Percentiles rank a stretch among this genome's conserved stretches.
Evolutionary conservation across 2,329 filamentous ascomycete genomes (phyloP).

Genomic region (Aspergillus viridinutans): DNA sequence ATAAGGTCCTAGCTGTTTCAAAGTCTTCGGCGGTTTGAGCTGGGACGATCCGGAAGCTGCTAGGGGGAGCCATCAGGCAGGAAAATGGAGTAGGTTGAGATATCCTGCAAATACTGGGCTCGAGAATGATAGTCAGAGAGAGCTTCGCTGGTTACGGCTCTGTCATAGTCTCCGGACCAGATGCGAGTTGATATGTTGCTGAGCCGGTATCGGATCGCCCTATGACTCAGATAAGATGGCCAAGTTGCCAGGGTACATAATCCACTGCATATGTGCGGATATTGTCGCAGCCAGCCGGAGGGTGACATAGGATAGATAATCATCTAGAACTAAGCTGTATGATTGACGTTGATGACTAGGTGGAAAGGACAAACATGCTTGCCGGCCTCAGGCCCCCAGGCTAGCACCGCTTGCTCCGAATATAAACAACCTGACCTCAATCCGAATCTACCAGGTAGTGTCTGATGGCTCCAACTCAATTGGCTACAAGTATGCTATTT

Average conservation of each 20-base stretch:
- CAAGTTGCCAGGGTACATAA: not conserved
- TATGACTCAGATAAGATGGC: not conserved
- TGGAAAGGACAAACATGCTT: not conserved
- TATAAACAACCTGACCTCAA: not conserved
- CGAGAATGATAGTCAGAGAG: not conserved
- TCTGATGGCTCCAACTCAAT: not conserved
- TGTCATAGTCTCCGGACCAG: not conserved
- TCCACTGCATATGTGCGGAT: not conserved
- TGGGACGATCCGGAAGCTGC: conserved; percentile 25
- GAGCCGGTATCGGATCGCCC: not conserved
- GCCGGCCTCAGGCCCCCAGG: not conserved
- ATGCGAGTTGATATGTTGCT: not conserved
- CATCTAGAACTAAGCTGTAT: not conserved
- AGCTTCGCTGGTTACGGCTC: not conserved
- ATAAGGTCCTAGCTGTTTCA: conserved; percentile 38
- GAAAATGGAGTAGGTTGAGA: not conserved
- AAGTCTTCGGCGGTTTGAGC: conserved; percentile 44
- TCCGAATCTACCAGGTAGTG: not conserved
- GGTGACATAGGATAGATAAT: not conserved
- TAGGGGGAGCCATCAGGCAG: not conserved
- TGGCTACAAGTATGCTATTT: not conserved
- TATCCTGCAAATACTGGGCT: not conserved
- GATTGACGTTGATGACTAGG: not conserved
- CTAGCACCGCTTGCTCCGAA: not conserved
- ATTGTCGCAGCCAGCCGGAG: not conserved